Evolutionary conservation across 2,329 filamentous ascomycete species (phyloP).

Genomic region (Colletotrichum magnum): DNA sequence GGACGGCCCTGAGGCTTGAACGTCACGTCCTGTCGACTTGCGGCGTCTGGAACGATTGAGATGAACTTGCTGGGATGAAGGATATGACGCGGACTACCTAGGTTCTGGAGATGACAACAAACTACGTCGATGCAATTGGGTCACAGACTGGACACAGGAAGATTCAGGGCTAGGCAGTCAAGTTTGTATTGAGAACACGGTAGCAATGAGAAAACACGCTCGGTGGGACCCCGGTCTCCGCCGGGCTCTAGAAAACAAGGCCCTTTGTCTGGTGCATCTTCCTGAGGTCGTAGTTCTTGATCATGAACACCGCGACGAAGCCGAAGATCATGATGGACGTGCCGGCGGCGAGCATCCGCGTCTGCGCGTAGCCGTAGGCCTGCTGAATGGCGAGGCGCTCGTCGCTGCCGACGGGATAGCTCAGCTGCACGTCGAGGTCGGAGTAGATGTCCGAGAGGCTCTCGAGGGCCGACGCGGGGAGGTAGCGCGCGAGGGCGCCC

Average conservation of each 20-base stretch:
- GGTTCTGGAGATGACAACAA: too few species aligned
- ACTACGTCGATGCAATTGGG: too few species aligned
- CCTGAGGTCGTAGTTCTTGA: conserved; percentile 63
- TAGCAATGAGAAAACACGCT: too few species aligned
- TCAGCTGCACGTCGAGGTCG: conserved; percentile 64
- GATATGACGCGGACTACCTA: too few species aligned
- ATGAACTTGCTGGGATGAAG: too few species aligned
- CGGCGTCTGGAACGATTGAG: too few species aligned
- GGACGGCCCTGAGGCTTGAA: too few species aligned
- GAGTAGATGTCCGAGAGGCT: conserved; percentile 65
- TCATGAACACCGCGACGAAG: conserved; percentile 57
- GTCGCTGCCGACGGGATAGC: conserved; percentile 59
- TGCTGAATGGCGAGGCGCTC: conserved; percentile 66
- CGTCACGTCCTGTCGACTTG: too few species aligned
- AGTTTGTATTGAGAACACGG: too few species aligned
- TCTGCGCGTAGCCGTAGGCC: conserved; percentile 67
- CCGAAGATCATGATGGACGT: conserved; percentile 46
- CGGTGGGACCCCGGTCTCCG: too few species aligned
- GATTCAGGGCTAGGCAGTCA: too few species aligned
- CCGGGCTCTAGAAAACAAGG: conserved; percentile 58
- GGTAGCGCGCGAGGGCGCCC: conserved; percentile 61
- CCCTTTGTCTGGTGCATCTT: conserved; percentile 66
- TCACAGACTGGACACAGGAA: too few species aligned
- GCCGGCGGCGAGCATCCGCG: conserved; percentile 57
- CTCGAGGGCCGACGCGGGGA: conserved; percentile 56